phyloP scores from a whole-genome alignment of 1,139 yeast genomes.

The Taphrina wiesneri region DNA sequence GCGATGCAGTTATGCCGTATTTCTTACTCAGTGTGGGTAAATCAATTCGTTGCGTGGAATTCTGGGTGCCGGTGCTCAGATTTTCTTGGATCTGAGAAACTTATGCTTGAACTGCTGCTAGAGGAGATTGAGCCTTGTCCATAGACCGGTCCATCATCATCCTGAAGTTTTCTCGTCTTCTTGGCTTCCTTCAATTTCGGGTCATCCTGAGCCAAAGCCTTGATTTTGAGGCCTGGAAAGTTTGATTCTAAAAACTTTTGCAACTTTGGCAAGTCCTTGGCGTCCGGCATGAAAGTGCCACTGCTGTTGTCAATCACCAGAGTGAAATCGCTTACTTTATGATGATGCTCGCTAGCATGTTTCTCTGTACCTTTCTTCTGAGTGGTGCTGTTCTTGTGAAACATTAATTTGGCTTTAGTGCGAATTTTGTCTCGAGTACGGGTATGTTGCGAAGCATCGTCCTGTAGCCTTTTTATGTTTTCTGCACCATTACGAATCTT shows the following conservation, averaged over 20 bases:
- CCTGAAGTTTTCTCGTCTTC: slow-evolving; percentile 8
- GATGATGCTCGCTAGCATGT: slow-evolving; percentile 17
- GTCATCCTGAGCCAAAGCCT: slow-evolving; percentile 25
- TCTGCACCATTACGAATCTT: slow-evolving; percentile 10
- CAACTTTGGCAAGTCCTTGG: slow-evolving; percentile 16
- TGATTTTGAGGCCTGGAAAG: slow-evolving; percentile 21
- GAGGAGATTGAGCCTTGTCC: slow-evolving; percentile 16
- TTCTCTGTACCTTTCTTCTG: background rate
- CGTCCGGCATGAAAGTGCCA: slow-evolving; percentile 33
- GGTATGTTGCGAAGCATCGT: background rate
- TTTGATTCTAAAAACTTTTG: slow-evolving; percentile 22
- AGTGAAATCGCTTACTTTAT: slow-evolving; percentile 29
- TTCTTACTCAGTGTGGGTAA: background rate
- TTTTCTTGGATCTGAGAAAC: background rate
- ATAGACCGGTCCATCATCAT: slow-evolving; percentile 17
- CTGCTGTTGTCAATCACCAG: slow-evolving; percentile 32
- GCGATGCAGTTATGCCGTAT: too few relatives aligned
- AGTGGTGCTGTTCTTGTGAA: background rate
- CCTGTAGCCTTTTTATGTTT: slow-evolving; percentile 7
- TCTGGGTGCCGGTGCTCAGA: slow-evolving; percentile 15
- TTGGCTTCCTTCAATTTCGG: slow-evolving; percentile 19
- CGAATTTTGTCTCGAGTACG: slow-evolving; percentile 11
- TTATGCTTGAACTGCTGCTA: slow-evolving; percentile 11
- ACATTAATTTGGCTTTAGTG: slow-evolving; percentile 1
- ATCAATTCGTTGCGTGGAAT: slow-evolving; percentile 4